phyloP scores from a whole-genome alignment of 169 alveolate genomes.

The Amoebophrya sp. region DNA sequence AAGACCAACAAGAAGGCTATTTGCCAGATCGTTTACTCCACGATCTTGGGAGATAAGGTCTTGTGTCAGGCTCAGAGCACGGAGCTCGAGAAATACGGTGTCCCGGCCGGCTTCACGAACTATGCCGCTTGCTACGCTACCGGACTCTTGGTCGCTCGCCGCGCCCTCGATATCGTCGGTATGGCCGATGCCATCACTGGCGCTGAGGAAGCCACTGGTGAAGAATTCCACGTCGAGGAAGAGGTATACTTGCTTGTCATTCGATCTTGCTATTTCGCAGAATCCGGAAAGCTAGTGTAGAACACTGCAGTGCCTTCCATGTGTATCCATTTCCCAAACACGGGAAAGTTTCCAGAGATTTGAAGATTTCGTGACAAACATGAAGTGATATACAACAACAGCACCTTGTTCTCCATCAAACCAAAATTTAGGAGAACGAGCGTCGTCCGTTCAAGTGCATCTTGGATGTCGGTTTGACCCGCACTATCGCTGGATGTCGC shows the following conservation, averaged over 20 bases:
- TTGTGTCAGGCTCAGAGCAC: constrained; percentile 92
- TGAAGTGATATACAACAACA: too few relatives aligned
- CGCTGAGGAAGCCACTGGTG: constrained; percentile 88
- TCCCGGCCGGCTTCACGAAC: constrained; percentile 96
- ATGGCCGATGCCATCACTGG: constrained; percentile 85
- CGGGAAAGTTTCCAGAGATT: too few relatives aligned
- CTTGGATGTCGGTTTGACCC: constrained; percentile 97
- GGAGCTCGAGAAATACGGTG: constrained; percentile 94
- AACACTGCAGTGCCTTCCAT: too few relatives aligned
- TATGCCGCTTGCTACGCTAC: constrained; percentile 99
- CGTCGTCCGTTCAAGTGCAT: constrained; percentile 98
- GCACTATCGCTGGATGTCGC: constrained; percentile 90
- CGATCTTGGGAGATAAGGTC: constrained; percentile 95
- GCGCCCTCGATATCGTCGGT: constrained; percentile 85
- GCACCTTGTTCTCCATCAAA: too few relatives aligned
- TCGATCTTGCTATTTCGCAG: too few relatives aligned
- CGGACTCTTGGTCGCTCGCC: constrained; percentile 94
- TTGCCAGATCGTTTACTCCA: constrained; percentile 93
- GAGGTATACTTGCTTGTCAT: too few relatives aligned
- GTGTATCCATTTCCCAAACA: too few relatives aligned
- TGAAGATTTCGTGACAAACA: too few relatives aligned
- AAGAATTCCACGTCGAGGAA: constrained; percentile 88
- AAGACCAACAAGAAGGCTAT: constrained; percentile 85
- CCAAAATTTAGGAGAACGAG: constrained; percentile 78
- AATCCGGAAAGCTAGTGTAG: too few relatives aligned